Percentiles rank a stretch among this genome's conserved stretches.
phyloP scores from a whole-genome alignment of 208 protist genomes.

The Naegleria lovaniensis region DNA sequence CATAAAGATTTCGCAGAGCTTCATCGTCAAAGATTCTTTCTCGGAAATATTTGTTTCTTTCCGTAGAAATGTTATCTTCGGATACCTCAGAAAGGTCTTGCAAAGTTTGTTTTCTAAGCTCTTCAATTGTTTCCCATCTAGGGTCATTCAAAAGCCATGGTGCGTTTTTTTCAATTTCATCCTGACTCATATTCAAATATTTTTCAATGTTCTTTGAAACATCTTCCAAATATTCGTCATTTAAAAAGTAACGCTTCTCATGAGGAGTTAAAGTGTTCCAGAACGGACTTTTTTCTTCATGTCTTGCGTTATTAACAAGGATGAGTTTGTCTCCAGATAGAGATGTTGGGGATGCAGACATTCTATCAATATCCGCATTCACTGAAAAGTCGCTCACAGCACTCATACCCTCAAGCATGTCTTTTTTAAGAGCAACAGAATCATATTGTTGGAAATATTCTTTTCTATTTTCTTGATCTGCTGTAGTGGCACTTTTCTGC shows the following conservation, averaged over 20 bases:
- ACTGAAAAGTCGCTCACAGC: not conserved
- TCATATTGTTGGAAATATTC: not conserved
- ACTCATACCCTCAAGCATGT: not conserved
- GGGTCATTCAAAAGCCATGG: not conserved
- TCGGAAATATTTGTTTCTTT: not conserved
- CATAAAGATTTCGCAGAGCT: not conserved
- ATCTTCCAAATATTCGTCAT: not conserved
- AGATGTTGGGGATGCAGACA: not conserved
- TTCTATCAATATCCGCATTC: not conserved
- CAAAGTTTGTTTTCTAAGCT: not conserved
- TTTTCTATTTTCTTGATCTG: not conserved
- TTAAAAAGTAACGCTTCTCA: not conserved
- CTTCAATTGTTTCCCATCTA: not conserved
- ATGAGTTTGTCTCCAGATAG: not conserved
- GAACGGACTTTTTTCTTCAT: not conserved
- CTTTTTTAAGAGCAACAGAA: not conserved
- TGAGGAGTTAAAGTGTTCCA: not conserved
- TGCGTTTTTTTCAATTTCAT: not conserved
- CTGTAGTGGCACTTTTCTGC: not conserved
- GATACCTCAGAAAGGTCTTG: not conserved
- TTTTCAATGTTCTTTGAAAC: not conserved
- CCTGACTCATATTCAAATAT: not conserved
- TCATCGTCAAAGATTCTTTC: not conserved
- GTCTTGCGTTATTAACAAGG: not conserved
- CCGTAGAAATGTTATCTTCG: not conserved